Percentiles rank a stretch among this genome's conserved stretches.
These are phyloP conservation scores for Penicillium sp. DNA, from an alignment of 2,329 filamentous ascomycete genomes.

Conservation along the genomic window DNA sequence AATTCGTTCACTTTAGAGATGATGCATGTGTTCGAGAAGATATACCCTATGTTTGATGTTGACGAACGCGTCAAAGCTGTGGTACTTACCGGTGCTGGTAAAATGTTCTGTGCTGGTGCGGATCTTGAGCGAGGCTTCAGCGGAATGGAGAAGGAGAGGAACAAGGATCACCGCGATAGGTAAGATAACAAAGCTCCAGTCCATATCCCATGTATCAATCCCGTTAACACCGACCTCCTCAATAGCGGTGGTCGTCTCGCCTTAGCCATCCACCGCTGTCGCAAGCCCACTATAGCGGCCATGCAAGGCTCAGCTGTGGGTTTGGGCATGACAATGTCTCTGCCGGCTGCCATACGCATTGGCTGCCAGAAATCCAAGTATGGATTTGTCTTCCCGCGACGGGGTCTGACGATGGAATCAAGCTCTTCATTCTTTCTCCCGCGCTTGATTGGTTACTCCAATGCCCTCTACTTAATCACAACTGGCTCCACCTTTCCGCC, in stretches of 20 bases:
- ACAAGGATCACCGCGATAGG: slow-evolving; percentile 1
- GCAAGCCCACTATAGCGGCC: slow-evolving; percentile 4
- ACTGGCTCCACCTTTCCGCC: slow-evolving; percentile 2
- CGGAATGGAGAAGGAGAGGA: slow-evolving; percentile 1
- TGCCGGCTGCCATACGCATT: slow-evolving; percentile 1
- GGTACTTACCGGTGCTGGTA: slow-evolving; percentile 8
- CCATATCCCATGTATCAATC: not conserved
- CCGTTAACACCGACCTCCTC: not conserved
- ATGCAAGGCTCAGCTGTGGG: slow-evolving; percentile 2
- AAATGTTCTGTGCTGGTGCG: slow-evolving; percentile 5
- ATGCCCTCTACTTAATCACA: slow-evolving; percentile 6
- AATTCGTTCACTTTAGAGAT: slow-evolving; percentile 55
- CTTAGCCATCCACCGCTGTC: slow-evolving; percentile 1
- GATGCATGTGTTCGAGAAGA: slow-evolving; percentile 40
- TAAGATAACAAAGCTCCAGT: not conserved
- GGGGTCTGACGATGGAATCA: slow-evolving; percentile 9
- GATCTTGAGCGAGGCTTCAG: slow-evolving; percentile 7
- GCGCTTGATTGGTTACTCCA: slow-evolving; percentile 5
- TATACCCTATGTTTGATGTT: slow-evolving; percentile 2
- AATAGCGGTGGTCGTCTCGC: slow-evolving; percentile 3
- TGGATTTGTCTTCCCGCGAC: slow-evolving; percentile 6
- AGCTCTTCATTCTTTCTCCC: slow-evolving; percentile 8
- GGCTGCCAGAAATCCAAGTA: slow-evolving; percentile 4
- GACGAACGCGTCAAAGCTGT: slow-evolving; percentile 9
- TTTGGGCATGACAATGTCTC: slow-evolving; percentile 2